phyloP scores from a whole-genome alignment of 495 filamentous ascomycete genomes.

The Aspergillus asperescens region DNA sequence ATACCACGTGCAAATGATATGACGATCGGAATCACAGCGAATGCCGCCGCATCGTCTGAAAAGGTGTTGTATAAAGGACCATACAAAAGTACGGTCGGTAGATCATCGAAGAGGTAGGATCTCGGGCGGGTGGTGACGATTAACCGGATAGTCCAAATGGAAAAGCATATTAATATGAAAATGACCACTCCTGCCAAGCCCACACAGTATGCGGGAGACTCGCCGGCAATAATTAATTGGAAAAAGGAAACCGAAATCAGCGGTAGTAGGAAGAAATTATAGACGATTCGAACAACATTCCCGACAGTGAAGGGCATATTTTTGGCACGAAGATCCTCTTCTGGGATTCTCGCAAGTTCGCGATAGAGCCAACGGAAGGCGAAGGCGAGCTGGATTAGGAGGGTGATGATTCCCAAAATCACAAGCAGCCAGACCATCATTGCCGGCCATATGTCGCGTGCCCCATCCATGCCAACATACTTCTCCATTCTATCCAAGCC shows the following conservation, averaged over 20 bases:
- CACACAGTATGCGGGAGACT: conserved; percentile 63
- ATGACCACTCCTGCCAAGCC: conserved; percentile 70
- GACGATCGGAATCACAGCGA: conserved; percentile 78
- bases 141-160: conserved; percentile 70
- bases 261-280: conserved; percentile 87
- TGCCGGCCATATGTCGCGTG: conserved; percentile 85
- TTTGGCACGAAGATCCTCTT: conserved; percentile 83
- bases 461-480: conserved; percentile 70
- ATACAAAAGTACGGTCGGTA: conserved; percentile 82
- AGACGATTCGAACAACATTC: conserved; percentile 79
- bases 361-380: conserved; percentile 67
- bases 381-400: conserved; percentile 76
- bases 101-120: conserved; percentile 84
- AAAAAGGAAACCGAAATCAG: conserved; percentile 82
- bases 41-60: conserved; percentile 79
- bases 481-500: conserved; percentile 76
- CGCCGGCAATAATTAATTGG: conserved; percentile 71
- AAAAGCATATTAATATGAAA: conserved; percentile 62
- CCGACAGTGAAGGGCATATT: conserved; percentile 91
- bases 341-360: conserved; percentile 59
- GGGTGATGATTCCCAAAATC: conserved; percentile 60
- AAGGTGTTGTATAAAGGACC: conserved; percentile 98
- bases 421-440: conserved; percentile 81
- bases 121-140: conserved; percentile 77
- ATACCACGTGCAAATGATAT: conserved; percentile 80